These are phyloP conservation scores for Dictyostelium brefeldianum DNA, from an alignment of 78 protist genomes.

Conservation along the genomic window DNA sequence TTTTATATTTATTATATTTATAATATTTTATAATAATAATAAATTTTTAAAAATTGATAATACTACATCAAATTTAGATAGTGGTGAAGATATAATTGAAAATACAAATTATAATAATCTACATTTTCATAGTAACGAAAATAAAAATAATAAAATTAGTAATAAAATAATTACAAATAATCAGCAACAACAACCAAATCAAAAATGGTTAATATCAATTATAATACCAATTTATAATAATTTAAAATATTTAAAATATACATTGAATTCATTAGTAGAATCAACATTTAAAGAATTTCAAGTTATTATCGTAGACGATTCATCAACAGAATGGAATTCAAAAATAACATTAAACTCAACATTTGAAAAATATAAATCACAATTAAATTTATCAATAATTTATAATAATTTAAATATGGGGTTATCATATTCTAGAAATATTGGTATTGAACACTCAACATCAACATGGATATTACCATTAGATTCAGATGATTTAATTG, in stretches of 20 bases:
- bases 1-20: no score
- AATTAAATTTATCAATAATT: conserved; percentile 17
- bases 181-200: no score
- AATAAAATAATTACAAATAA: no score
- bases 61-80: no score
- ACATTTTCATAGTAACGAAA: no score
- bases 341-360: neutral
- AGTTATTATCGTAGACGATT: conserved; percentile 58
- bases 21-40: no score
- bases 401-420: conserved; percentile 40
- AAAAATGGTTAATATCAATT: neutral
- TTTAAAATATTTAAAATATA: neutral
- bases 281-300: conserved; percentile 11
- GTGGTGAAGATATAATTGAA: no score
- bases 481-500: conserved; percentile 55
- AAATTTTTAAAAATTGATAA: no score
- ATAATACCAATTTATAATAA: conserved; percentile 60
- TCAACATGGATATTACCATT: conserved; percentile 65
- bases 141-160: no score
- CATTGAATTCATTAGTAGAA: conserved; percentile 13
- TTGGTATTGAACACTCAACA: conserved; percentile 16
- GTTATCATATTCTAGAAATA: conserved; percentile 33
- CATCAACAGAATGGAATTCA: conserved; percentile 48
- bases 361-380: conserved; percentile 9
- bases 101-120: no score